Base-by-base conservation (phyloP, 2,329 filamentous ascomycete genomes). In the Cladosporium sp. region DNA sequence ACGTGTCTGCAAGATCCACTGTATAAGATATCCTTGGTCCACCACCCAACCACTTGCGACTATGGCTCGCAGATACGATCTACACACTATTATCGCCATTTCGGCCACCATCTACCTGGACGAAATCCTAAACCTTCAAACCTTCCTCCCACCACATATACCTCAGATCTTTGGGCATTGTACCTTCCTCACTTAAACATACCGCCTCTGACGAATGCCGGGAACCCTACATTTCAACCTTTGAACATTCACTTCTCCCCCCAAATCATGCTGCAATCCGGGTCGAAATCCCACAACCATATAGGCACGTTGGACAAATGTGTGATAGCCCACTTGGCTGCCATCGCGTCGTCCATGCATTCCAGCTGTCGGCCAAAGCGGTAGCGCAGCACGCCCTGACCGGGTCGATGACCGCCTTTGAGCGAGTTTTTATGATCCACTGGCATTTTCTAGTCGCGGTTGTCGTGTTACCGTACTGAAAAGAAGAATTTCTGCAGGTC, bases 241-340 rank as follows among this genome's bases (percentile, higher is more conserved):
- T 62, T 65, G 0, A 78, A 66, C 15, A 78, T 56, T 5, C 47
- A 50, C 65, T 80, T 79, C 67, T 84, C 81, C 6, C 66, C 61
- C 0, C 65, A 64, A 7, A 67, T 73, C 50, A 83, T 57, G 3
- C 68, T 68, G 0, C 64, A 58, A 6, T 69, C 70, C 42, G 63
- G 58, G 1, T 76, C 78, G 62, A 78, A 75, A 0, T 81, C 81
- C 75, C 76, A 83, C 57, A 83, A 80, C 81, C 81, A 84, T 32
- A 83, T 76, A n/a, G 22, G 22, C 65, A 78, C 73, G 61, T 84
- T 81, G 0, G 78, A 78, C 0, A 74, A 73, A 64, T 84, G 81
- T n/a, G 80, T 83, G 2, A 80, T 80, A 2, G 78, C 80, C 75
- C 78, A 83, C 44, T 75, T 70, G 1, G 66, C 68, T 1, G 80